Base-by-base conservation (phyloP, 2,329 filamentous ascomycete species). In the Diatrype stigma region DNA sequence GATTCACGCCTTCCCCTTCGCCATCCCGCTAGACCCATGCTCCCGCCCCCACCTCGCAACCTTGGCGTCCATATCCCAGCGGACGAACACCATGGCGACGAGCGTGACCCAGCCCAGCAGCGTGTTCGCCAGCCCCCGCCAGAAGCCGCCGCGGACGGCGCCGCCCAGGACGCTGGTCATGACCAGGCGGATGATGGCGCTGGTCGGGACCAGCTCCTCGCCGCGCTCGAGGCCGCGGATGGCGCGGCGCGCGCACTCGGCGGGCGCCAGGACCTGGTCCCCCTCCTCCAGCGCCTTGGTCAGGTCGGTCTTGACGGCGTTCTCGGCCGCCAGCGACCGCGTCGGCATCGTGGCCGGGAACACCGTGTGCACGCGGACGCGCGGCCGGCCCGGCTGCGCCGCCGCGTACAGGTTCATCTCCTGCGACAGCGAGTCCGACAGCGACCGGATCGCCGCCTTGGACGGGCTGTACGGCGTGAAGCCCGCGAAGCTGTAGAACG, bases 341-440 rank as follows among this genome's bases (percentile, higher is more conserved):
- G 76, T 78, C n/a, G 77, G 70, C 50, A 89, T 89, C 0, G 81
- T 84, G 54, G 80, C 85, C 0, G 86, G 86, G 56, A 82, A 82
- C 17, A 89, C 73, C 40, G 79, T 77, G 56, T 87, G 84, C n/a
- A 88, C 76, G 53, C 79, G 76, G 45, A 89, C 56, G 2, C 45
- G 53, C 0, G 65, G 63, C 14, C 51, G 16, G 3, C 51, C 38
- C 2, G 65, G 65, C 26, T 60, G 51, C 3, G 66, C 59, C 3
- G 59, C 61, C 1, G 60, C 60, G 46, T 70, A 70, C 6, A 70
- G 62, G 16, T 68, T 64, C 59, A 37, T 37, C 68, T 89, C 86
- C 53, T 84, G 81, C 23, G 79, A 80, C 10, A 89, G 71, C 1
- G 78, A 76, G 60, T 90, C 86, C 21, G 81, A 78, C 6, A 89